phyloP scores from a whole-genome alignment of 164 flowering plant genomes.

The Berberis thunbergii region DNA sequence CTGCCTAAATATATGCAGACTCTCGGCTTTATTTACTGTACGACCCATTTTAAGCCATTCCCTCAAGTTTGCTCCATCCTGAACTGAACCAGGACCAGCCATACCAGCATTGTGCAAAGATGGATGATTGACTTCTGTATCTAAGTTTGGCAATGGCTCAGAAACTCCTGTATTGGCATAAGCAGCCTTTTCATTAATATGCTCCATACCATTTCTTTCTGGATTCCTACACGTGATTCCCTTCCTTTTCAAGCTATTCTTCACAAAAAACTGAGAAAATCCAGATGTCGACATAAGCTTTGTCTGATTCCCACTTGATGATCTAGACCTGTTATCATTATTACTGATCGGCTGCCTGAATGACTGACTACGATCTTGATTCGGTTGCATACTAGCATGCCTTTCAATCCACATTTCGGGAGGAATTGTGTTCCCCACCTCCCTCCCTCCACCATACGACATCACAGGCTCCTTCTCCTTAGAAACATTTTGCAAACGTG shows the following conservation, averaged over 20 bases:
- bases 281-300: constrained; percentile 63
- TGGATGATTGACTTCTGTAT: constrained; percentile 11
- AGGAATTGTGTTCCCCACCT: not conserved
- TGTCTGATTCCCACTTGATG: constrained; percentile 33
- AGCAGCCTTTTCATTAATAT: constrained; percentile 18
- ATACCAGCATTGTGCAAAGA: not conserved
- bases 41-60: constrained; percentile 54
- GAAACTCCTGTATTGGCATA: constrained; percentile 9
- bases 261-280: constrained; percentile 63
- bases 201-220: constrained; percentile 18
- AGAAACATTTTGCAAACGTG: constrained; percentile 12
- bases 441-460: not conserved
- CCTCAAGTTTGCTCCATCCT: constrained; percentile 50
- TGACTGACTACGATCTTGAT: constrained; percentile 14
- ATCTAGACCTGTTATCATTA: constrained; percentile 11
- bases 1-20: constrained; percentile 56
- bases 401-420: not conserved
- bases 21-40: constrained; percentile 42
- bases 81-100: constrained; percentile 7
- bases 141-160: constrained; percentile 17
- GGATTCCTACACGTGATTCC: constrained; percentile 39
- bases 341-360: constrained; percentile 13
- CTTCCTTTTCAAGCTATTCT: constrained; percentile 63
- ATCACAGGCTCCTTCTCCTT: constrained; percentile 17
- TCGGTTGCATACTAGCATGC: constrained; percentile 5